Evolutionary conservation across 805 yeast genomes (phyloP).

Genomic region (Wickerhamiella brachini): DNA sequence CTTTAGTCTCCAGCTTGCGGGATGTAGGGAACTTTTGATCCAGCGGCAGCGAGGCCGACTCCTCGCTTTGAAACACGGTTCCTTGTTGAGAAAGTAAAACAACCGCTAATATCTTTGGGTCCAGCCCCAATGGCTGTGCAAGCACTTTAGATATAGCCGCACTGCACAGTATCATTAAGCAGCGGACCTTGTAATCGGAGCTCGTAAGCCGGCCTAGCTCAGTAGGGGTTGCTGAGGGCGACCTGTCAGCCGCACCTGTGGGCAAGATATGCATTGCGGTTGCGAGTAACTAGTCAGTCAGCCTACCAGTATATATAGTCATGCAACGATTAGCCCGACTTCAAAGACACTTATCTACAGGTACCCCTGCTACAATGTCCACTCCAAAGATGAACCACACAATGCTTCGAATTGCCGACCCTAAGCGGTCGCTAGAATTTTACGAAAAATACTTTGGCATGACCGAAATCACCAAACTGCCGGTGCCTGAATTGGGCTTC

Average conservation of each 20-base stretch:
- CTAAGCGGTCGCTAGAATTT: slow-evolving; percentile 55
- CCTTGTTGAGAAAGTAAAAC: not conserved
- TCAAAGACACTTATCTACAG: not conserved
- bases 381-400: slow-evolving; percentile 21
- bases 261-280: not conserved
- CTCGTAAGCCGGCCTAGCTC: no score
- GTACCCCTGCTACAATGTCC: not conserved
- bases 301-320: no score
- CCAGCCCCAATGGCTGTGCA: not conserved
- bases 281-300: no score
- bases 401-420: slow-evolving; percentile 69
- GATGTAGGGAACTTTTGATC: not conserved
- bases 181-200: no score
- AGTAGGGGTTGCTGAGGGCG: no score
- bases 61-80: not conserved
- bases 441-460: slow-evolving; percentile 66
- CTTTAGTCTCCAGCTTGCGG: slow-evolving; percentile 19
- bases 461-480: slow-evolving; percentile 39
- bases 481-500: slow-evolving; percentile 42
- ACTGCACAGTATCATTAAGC: not conserved
- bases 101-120: not conserved
- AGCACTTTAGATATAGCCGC: not conserved
- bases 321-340: not conserved
- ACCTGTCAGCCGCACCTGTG: no score
- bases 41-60: not conserved